Evolutionary conservation across 169 alveolate genomes (phyloP).

Genomic region (Plasmodium fragile): DNA sequence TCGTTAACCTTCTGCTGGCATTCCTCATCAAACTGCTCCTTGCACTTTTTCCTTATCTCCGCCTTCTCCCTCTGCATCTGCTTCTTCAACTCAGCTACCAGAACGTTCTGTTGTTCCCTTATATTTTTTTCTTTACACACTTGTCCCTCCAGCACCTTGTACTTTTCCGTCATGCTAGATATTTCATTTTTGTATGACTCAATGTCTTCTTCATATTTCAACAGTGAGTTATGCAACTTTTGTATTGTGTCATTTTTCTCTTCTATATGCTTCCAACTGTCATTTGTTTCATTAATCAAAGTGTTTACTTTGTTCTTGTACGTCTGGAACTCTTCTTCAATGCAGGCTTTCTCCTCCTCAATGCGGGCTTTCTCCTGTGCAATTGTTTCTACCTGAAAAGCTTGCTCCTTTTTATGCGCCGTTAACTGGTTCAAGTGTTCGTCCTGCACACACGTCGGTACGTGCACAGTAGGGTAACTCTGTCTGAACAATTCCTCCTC

Average conservation of each 20-base stretch:
- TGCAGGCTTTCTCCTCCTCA: constrained; percentile 21
- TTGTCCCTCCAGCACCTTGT: constrained; percentile 23
- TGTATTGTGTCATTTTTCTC: constrained; percentile 20
- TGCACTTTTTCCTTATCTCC: constrained; percentile 38
- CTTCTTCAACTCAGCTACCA: constrained; percentile 18
- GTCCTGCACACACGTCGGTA: constrained; percentile 16
- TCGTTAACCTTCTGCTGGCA: constrained; percentile 36
- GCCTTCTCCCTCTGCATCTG: constrained; percentile 36
- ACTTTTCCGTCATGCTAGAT: constrained; percentile 19
- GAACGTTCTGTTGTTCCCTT: constrained; percentile 19
- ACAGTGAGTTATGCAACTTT: constrained; percentile 19
- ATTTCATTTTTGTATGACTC: constrained; percentile 35
- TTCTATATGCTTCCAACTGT: constrained; percentile 31
- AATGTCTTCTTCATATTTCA: constrained; percentile 48
- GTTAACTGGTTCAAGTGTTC: background rate
- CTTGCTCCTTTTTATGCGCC: constrained; percentile 4
- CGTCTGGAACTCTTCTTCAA: constrained; percentile 34
- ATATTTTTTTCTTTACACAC: constrained; percentile 44
- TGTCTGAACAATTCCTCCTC: constrained; percentile 14
- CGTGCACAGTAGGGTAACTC: constrained; percentile 1
- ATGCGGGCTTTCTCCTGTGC: background rate
- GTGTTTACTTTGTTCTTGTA: constrained; percentile 32
- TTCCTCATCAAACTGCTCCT: constrained; percentile 47
- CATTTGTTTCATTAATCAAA: constrained; percentile 42
- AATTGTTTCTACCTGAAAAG: constrained; percentile 1